Evolutionary conservation across 2,329 filamentous ascomycete species (phyloP), one percentile per base, ranked within the genome.

Genomic region (Eurotiales sp.): DNA sequence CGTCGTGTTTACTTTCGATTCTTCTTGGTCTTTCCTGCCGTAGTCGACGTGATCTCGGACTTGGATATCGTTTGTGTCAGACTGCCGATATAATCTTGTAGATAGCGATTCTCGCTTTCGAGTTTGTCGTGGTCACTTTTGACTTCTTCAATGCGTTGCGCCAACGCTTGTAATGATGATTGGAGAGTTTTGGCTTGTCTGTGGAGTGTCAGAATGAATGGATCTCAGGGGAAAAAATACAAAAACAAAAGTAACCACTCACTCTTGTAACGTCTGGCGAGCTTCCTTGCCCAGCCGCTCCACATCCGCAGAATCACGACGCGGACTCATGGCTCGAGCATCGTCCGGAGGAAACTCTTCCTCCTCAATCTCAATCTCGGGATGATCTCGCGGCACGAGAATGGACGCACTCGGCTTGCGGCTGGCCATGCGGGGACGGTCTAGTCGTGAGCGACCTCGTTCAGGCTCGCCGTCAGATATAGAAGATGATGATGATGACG

Each of bases 51-150:
- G 46, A 84, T 77, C 64, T 83, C 83, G 61, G 76, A 79, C 59
- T 72, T 74, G 50, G 72, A 72, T 74, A 77, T 75, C 50, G 81
- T 84, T 62, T 89, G 88, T 82, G 96, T 97, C 50, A 97, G 79
- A 65, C 96, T 92, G 58, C 92, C 92, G 63, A 97, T 97, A 68
- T 97, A 97, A 70, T 96, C 96, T 71, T 97, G 92, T 43, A 99
- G 74, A 65, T 97, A 96, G 64, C 90, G 92, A 78, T 99, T 99
- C 70, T 96, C 91, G 69, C 82, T 93, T 71, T 97, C 91, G 50
- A 99, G 83, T 72, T 96, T 96, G 73, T 96, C 90, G 66, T 99
- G 91, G 66, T 97, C 92, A 61, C 88, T 86, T 70, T 90, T 89
- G 57, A 97, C 91, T 25, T 89, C 88, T 66, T 99, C 93, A 67